phyloP scores from a whole-genome alignment of 306 rosid species.

The Ormosia semicastrata region DNA sequence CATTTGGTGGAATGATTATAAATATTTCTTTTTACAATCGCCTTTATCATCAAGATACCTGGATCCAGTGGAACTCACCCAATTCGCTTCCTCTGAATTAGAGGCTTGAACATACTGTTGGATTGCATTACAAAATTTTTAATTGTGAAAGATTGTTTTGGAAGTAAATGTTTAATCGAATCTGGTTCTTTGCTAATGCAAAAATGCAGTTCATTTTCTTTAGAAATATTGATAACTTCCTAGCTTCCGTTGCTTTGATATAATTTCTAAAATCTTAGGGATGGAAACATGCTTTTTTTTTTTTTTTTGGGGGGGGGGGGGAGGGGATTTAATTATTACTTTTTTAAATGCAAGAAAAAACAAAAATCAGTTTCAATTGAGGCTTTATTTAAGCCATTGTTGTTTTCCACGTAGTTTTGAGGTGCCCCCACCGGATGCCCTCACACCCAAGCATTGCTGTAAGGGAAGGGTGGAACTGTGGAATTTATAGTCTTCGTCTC shows the following conservation, averaged over 20 bases:
- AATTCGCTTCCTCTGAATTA: background rate
- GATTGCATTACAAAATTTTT: background rate
- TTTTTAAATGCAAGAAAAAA: background rate
- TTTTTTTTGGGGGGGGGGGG: background rate
- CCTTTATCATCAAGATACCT: background rate
- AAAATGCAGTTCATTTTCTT: background rate
- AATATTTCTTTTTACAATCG: background rate
- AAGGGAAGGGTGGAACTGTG: background rate
- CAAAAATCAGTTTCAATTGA: background rate
- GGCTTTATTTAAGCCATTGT: background rate
- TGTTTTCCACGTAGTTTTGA: background rate
- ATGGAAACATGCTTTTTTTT: background rate
- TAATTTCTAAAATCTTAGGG: background rate
- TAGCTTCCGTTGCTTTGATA: background rate
- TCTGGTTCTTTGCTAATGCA: background rate
- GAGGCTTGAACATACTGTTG: background rate
- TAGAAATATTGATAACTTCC: background rate
- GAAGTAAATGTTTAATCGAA: background rate
- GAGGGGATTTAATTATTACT: no score
- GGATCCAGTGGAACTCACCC: constrained; percentile 34
- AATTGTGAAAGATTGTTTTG: background rate
- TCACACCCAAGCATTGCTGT: background rate
- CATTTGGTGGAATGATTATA: constrained; percentile 7
- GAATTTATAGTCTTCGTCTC: background rate
- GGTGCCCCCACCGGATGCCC: background rate